phyloP scores from a whole-genome alignment of 176 grass and related monocot species.

The Ampelocalamus luodianensis region DNA sequence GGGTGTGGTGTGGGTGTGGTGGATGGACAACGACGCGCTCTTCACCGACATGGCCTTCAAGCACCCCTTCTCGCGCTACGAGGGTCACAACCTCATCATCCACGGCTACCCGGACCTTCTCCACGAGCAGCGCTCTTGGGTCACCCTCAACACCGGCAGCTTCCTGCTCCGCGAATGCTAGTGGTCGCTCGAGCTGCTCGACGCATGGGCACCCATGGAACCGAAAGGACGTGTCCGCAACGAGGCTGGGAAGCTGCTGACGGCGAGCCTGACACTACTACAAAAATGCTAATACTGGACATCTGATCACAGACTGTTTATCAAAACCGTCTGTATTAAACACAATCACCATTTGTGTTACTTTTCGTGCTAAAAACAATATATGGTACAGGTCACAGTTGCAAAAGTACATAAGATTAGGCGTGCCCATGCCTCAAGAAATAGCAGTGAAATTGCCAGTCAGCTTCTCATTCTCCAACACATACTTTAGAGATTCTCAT shows the following conservation, averaged over 20 bases:
- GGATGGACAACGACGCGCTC: constrained; percentile 67
- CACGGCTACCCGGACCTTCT: constrained; percentile 53
- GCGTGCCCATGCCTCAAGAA: too few relatives aligned
- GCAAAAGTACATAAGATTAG: too few relatives aligned
- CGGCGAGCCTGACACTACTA: too few relatives aligned
- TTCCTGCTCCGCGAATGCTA: constrained; percentile 74
- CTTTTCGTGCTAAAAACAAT: too few relatives aligned
- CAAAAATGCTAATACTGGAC: too few relatives aligned
- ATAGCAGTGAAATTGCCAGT: too few relatives aligned
- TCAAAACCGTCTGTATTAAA: too few relatives aligned
- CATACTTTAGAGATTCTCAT: too few relatives aligned
- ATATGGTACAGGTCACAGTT: too few relatives aligned
- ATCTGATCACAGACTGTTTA: too few relatives aligned
- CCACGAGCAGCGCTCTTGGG: constrained; percentile 56
- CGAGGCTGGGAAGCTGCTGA: constrained; percentile 56
- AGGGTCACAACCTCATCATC: constrained; percentile 53
- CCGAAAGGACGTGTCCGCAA: constrained; percentile 44
- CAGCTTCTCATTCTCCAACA: too few relatives aligned
- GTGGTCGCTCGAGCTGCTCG: constrained; percentile 77
- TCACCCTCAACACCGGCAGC: constrained; percentile 57
- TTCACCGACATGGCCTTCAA: constrained; percentile 79
- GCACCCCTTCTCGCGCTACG: constrained; percentile 53
- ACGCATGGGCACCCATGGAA: constrained; percentile 66
- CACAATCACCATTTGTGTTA: too few relatives aligned
- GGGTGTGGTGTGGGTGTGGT: constrained; percentile 89